Evolutionary conservation across 1,284 basidiomycete species (phyloP).

Genomic region (Paramarasmius palmivorus): DNA sequence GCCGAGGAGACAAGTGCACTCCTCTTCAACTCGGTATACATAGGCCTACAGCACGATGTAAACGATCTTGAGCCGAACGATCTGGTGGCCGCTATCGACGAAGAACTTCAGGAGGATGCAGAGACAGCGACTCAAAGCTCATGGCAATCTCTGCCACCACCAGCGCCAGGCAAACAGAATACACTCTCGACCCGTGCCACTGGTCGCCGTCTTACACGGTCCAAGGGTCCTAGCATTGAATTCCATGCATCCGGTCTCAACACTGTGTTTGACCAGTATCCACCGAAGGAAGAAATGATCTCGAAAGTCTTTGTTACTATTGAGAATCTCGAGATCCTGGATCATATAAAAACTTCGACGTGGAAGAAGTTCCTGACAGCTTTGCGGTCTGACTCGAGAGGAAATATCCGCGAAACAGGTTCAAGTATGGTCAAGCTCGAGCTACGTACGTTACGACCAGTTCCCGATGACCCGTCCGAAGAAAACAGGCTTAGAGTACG

Average conservation of each 20-base stretch:
- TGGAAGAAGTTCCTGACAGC: conserved; percentile 97
- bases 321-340: conserved; percentile 84
- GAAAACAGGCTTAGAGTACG: conserved; percentile 84
- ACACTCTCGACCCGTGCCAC: conserved; percentile 45
- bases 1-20: conserved; percentile 79
- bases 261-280: conserved; percentile 70
- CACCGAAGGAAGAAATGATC: conserved; percentile 54
- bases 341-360: conserved; percentile 97
- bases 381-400: conserved; percentile 77
- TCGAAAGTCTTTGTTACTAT: conserved; percentile 69
- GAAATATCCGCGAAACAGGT: conserved; percentile 85
- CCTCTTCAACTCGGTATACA: conserved; percentile 92
- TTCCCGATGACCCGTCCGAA: conserved; percentile 63
- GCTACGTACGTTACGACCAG: conserved; percentile 72
- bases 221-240: conserved; percentile 82
- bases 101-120: conserved; percentile 76
- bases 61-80: conserved; percentile 75
- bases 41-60: conserved; percentile 76
- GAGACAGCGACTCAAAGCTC: conserved; percentile 78
- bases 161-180: conserved; percentile 38
- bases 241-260: conserved; percentile 71
- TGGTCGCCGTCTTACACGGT: conserved; percentile 71
- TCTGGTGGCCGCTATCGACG: conserved; percentile 88
- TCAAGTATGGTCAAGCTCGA: conserved; percentile 94
- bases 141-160: conserved; percentile 76